Evolutionary conservation across 2,329 filamentous ascomycete genomes (phyloP).

Genomic region (Aureobasidium sp.): DNA sequence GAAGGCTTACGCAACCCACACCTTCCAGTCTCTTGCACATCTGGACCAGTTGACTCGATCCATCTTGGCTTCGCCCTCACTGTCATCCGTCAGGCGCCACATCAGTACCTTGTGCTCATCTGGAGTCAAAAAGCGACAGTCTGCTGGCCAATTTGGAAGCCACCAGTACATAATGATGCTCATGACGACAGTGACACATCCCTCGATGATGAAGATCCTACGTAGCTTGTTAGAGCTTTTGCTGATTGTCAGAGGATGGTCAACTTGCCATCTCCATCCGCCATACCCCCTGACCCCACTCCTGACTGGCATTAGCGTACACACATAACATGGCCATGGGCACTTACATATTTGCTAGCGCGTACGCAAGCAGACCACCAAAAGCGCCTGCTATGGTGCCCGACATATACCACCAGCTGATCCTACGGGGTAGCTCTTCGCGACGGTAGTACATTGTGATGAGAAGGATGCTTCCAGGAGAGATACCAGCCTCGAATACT

Average conservation of each 20-base stretch:
- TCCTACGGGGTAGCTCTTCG: constrained; percentile 37
- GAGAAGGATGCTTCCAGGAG: constrained; percentile 29
- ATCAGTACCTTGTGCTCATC: constrained; percentile 41
- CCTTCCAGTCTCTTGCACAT: constrained; percentile 14
- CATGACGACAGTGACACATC: constrained; percentile 24
- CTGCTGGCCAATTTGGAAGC: constrained; percentile 40
- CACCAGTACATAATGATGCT: constrained; percentile 24
- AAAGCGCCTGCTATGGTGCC: constrained; percentile 38
- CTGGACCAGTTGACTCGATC: constrained; percentile 39
- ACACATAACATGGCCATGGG: background rate
- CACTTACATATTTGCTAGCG: constrained; percentile 26
- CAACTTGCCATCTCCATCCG: constrained; percentile 27
- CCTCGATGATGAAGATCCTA: constrained; percentile 28
- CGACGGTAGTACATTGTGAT: constrained; percentile 37
- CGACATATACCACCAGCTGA: constrained; percentile 35
- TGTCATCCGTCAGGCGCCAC: constrained; percentile 29
- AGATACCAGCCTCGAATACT: constrained; percentile 34
- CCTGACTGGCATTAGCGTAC: background rate
- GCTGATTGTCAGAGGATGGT: too few species aligned
- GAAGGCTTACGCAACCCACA: constrained; percentile 12
- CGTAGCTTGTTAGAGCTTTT: background rate
- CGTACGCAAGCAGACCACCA: constrained; percentile 36
- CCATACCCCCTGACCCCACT: constrained; percentile 24
- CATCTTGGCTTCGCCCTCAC: constrained; percentile 43
- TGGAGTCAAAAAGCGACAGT: constrained; percentile 39